Evolutionary conservation across 768 basidiomycete genomes (phyloP), one percentile per base, ranked within the genome.

Genomic region (Leucocoprinus leucothites): DNA sequence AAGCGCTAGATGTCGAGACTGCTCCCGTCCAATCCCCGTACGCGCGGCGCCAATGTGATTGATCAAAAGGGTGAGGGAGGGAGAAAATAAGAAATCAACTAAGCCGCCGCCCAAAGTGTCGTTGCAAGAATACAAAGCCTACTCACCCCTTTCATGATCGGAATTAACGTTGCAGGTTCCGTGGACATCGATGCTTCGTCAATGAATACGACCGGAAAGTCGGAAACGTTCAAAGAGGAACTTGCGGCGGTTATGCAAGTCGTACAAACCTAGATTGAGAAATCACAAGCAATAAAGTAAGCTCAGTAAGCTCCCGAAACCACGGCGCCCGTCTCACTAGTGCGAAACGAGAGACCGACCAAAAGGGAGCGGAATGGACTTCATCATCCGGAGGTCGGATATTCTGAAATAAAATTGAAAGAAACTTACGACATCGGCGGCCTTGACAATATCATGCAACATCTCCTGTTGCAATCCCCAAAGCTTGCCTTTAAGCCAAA

Each of bases 131-230:
- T 53, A 53, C 40, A 13, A 38, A 38, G 16, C 16, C 38, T n/a
- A 83, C 89, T 54, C 74, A 93, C 91, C 9, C 94, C 94, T 81
- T 91, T 94, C 89, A 93, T 96, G 41, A 98, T 73, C 0, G 94
- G 92, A 61, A 98, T 87, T 53, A 96, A 73, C 18, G 92, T 89
- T 21, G 92, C 87, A 9, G 94, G 93, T 69, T 98, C 94, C 2
- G 94, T 96, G 28, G 91, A 93, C 93, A 97, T 96, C 7, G 91
- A 92, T 1, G 95, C 95, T 69, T 98, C 94, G 64, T 98, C 95
- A 13, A 97, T 71, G 63, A 96, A 94, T 1, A 97, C 94, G 28
- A 96, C 82, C 2, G 94, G 94, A 64, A 97, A 95, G 66, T 97
- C 95, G 16, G 84, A 76, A 6, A 86, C 80, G 57, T 83, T 82